Evolutionary conservation across 2,329 filamentous ascomycete genomes (phyloP), one percentile per base, ranked within the genome.

Genomic region (Fusarium phyllophilum): DNA sequence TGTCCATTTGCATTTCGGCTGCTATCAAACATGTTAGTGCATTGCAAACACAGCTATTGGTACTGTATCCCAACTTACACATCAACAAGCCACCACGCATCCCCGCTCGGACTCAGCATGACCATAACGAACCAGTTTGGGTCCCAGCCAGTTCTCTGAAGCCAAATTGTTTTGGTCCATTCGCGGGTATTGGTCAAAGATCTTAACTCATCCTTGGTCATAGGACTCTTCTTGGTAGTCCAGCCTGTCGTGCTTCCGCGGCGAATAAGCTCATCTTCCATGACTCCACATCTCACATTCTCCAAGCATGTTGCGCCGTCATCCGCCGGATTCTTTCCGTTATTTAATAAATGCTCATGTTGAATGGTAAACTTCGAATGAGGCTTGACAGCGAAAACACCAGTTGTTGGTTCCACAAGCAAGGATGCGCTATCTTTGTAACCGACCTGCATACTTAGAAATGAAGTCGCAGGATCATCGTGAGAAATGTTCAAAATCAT

Each of bases 81-180:
- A 81, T 92, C 88, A 61, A 94, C 85, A 68, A 95, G 84, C 90
- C 92, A 95, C 93, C 94, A 97, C 70, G 88, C 88, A 79, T 96
- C 93, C 60, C 94, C 93, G 77, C 88, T 87, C 78, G 93, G 86
- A 79, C 92, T 91, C 79, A 94, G 87, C 59, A 90, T 90, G 51
- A 93, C 87, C 73, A 91, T 91, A 44, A 97, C 84, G 71, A 91
- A 89, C 93, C 94, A 97, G 59, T 88, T 85, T 20, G 88, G 80
- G 15, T 86, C 87, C 94, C 95, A 97, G n/a, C 89, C 90, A 66
- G 85, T 85, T 76, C 91, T 91, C 77, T 88, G 89, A 72, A 97
- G 91, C 84, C 95, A 93, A 22, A 91, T 85, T 41, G 89, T 85
- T 65, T 91, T 90, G 68, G 91, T 87, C 58, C 90, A 85, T 59